Conservation (phyloP, 768 basidiomycete species). For the Auricularia heimuer region DNA sequence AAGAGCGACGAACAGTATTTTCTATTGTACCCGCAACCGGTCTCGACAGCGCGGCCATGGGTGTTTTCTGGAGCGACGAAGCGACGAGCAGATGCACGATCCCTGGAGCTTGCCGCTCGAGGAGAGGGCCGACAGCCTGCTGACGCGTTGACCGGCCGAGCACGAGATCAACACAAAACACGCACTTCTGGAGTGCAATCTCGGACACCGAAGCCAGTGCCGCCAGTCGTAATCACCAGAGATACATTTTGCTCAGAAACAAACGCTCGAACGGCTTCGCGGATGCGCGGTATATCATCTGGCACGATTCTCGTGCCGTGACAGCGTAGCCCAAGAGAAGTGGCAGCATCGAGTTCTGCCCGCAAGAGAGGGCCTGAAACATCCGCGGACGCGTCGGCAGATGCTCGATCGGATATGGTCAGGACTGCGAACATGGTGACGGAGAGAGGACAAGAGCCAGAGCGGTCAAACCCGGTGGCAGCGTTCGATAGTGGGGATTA, state of each 20-base stretch:
- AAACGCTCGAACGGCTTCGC: slow-evolving; percentile 36
- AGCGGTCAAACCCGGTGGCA: too few relatives aligned
- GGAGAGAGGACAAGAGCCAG: not conserved
- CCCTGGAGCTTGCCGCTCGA: slow-evolving; percentile 37
- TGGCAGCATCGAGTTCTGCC: slow-evolving; percentile 3
- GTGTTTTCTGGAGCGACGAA: slow-evolving; percentile 61
- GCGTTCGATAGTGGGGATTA: too few relatives aligned
- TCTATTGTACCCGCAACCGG: slow-evolving; percentile 69
- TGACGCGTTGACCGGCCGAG: slow-evolving; percentile 17
- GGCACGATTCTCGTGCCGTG: slow-evolving; percentile 38
- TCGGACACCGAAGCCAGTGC: slow-evolving; percentile 75
- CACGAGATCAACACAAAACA: slow-evolving; percentile 51
- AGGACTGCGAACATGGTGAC: not conserved
- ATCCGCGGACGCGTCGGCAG: not conserved
- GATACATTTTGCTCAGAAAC: slow-evolving; percentile 40
- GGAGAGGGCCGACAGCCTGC: slow-evolving; percentile 19
- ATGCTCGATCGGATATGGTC: not conserved
- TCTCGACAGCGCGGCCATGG: slow-evolving; percentile 71
- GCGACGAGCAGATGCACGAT: slow-evolving; percentile 66
- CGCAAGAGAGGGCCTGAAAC: not conserved
- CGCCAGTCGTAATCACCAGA: slow-evolving; percentile 76
- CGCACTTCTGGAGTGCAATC: slow-evolving; percentile 78
- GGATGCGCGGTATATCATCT: slow-evolving; percentile 52
- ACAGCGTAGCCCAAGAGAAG: not conserved
- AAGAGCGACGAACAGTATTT: slow-evolving; percentile 25